Base-by-base conservation (phyloP, 345 rosid genomes). In the Dovyalis caffra region DNA sequence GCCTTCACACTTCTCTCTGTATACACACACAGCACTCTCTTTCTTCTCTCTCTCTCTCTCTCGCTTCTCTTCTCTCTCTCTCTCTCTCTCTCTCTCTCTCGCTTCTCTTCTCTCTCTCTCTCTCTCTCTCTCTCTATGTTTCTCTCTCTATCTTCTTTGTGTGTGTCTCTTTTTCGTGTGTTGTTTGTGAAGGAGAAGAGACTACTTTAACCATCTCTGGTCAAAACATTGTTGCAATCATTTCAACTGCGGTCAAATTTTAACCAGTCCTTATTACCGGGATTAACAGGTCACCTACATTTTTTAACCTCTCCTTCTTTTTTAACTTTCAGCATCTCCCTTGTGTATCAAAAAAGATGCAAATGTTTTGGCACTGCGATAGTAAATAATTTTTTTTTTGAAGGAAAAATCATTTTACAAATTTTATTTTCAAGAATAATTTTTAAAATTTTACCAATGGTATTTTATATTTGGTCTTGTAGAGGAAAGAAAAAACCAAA, bases 221-320 rank as follows among this genome's bases (percentile, higher is more conserved):
- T 89, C 92, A 87, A 88, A 82, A 83, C 82, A 77, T 23, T 1
- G 76, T 49, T 51, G 69, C 92, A 83, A 89, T 88, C 81, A 88
- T 89, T 88, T 86, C 88, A 88, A 88, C 94, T 81, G 85, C 88
- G 85, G 97, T 91, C 87, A 90, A 90, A 83, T 86, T 86, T 85
- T 90, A 88, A 86, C 91, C 92, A 71, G 38, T 74, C n/a, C 53
- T 20, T 66, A 10, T 38, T 51, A 88, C 91, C 84, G 92, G 82
- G 82, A 83, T 26, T 81, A 62, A 69, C 88, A 89, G 82, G 92
- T 85, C n/a, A 33, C 47, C 12, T 7, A n/a, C 64, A 79, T 49
- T 70, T 74, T 72, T 1, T 3, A 33, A n/a, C 69, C 49, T 8
- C 1, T 14, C 3, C 3, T 43, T 43, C 11, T 43, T 43, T 43